Conservation (phyloP, 1,284 basidiomycete species). For the Moniliophthora roreri region DNA sequence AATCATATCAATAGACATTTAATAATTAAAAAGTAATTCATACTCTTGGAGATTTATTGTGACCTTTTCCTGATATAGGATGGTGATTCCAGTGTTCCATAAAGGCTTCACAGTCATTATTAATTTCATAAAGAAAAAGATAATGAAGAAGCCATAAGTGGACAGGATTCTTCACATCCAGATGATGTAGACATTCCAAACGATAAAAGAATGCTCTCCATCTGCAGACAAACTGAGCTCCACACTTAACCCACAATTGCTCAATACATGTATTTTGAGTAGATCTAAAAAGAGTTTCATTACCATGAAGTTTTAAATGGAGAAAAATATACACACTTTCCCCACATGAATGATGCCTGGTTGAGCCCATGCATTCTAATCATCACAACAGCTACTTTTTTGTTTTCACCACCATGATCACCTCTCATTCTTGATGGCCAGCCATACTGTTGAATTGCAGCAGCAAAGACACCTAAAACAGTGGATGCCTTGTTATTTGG, state of each 20-base stretch:
- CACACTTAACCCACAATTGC: conserved; percentile 13
- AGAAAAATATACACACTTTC: too few relatives aligned
- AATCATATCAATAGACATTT: too few relatives aligned
- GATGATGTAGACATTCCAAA: conserved; percentile 6
- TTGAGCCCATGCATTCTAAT: too few relatives aligned
- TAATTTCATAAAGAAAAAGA: conserved; percentile 30
- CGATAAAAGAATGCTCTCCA: conserved; percentile 7
- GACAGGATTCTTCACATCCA: conserved; percentile 7
- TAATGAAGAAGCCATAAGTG: conserved; percentile 36
- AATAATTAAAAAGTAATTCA: too few relatives aligned
- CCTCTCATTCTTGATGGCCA: too few relatives aligned
- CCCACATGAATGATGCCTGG: too few relatives aligned
- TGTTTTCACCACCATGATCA: too few relatives aligned
- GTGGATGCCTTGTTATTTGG: too few relatives aligned
- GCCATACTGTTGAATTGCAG: too few relatives aligned
- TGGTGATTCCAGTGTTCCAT: conserved; percentile 30
- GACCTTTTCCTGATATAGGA: conserved; percentile 19
- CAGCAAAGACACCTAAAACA: too few relatives aligned
- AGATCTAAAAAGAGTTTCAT: neutral
- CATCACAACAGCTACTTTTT: too few relatives aligned
- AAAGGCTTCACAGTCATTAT: conserved; percentile 28
- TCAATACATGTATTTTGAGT: conserved; percentile 15
- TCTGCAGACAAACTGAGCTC: conserved; percentile 6
- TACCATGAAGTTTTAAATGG: too few relatives aligned
- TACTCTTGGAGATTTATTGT: conserved; percentile 2